Evolutionary conservation across 2,329 filamentous ascomycete species (phyloP).

Genomic region (Cladophialophora yegresii): DNA sequence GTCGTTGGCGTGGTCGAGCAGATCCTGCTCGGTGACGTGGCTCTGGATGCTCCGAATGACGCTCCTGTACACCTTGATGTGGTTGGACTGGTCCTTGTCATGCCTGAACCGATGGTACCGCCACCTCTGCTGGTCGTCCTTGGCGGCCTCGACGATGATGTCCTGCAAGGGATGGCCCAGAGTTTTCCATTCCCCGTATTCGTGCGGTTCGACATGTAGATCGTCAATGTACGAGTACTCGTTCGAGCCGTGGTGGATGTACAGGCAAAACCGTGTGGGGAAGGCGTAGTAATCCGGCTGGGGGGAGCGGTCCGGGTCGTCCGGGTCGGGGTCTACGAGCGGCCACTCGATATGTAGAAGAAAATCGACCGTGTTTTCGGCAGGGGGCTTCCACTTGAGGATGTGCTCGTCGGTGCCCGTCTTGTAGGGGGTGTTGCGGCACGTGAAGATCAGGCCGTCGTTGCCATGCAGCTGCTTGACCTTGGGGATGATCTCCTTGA

Average conservation of each 20-base stretch:
- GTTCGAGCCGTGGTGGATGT: slow-evolving; percentile 65
- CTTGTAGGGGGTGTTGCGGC: slow-evolving; percentile 79
- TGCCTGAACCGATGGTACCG: slow-evolving; percentile 86
- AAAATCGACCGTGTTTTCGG: slow-evolving; percentile 96
- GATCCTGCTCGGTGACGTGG: slow-evolving; percentile 77
- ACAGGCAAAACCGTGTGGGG: slow-evolving; percentile 68
- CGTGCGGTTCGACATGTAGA: slow-evolving; percentile 69
- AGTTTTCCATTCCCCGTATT: slow-evolving; percentile 81
- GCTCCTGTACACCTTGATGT: slow-evolving; percentile 77
- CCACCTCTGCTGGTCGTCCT: slow-evolving; percentile 66
- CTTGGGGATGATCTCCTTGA: slow-evolving; percentile 77
- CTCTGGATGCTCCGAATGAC: slow-evolving; percentile 90
- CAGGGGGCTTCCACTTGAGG: slow-evolving; percentile 94
- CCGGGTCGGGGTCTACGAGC: slow-evolving; percentile 64
- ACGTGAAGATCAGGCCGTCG: slow-evolving; percentile 98
- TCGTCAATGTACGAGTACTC: slow-evolving; percentile 67
- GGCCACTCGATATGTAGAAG: slow-evolving; percentile 77
- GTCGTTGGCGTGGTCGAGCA: slow-evolving; percentile 67
- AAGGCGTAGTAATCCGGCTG: slow-evolving; percentile 78
- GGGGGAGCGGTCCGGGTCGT: slow-evolving; percentile 66
- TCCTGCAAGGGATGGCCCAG: slow-evolving; percentile 77
- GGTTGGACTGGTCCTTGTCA: slow-evolving; percentile 89
- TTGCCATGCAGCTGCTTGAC: slow-evolving; percentile 79
- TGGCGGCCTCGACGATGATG: slow-evolving; percentile 84
- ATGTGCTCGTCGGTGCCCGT: slow-evolving; percentile 91